Evolutionary conservation across 225 moss, liverwort and hornwort species (phyloP), one percentile per base, ranked within the genome.

Genomic region (Polytrichum formosum): DNA sequence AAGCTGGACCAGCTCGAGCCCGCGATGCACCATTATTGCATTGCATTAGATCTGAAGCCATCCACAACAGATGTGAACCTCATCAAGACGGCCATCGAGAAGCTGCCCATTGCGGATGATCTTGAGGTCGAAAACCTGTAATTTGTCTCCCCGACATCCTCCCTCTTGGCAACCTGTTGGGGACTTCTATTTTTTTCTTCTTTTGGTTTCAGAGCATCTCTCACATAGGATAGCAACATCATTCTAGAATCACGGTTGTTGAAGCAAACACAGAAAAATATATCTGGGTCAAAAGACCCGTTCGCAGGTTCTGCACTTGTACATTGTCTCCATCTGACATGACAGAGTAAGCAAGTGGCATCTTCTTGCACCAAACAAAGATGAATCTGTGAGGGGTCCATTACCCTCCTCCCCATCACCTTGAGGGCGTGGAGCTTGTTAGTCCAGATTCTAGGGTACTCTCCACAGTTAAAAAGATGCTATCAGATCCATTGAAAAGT

Each of bases 41-140:
- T 92, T 76, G 98, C 98, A 6, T 83, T 98, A 68, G 98, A 98
- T 77, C 81, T 98, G 73, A 98, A 98, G 82, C 98, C 98, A 54
- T 98, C 98, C 1, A 86, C 98, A 4, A 88, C 98, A 31, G 98
- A 98, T 69, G 92, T 98, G 64, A 98, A 98, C 69, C 90, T 98
- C 25, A 98, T 98, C 67, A 98, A 98, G 92, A 92, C 91, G 28
- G 98, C 98, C 23, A 94, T 98, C 71, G 98, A 98, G 84, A 98
- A 98, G 83, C 68, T 98, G 81, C 94, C 94, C 55, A 95, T 98
- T 73, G 88, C 91, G 16, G 98, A 98, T 70, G 98, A 98, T 68
- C 88, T 94, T 27, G 98, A 98, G 77, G 98, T 94, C 25, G 98
- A 94, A 64, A 98, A 98, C 80, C 80, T 98, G 79, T 98, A 78